Evolutionary conservation across 2,329 filamentous ascomycete species (phyloP).

Genomic region (Aspergillus vadensis): DNA sequence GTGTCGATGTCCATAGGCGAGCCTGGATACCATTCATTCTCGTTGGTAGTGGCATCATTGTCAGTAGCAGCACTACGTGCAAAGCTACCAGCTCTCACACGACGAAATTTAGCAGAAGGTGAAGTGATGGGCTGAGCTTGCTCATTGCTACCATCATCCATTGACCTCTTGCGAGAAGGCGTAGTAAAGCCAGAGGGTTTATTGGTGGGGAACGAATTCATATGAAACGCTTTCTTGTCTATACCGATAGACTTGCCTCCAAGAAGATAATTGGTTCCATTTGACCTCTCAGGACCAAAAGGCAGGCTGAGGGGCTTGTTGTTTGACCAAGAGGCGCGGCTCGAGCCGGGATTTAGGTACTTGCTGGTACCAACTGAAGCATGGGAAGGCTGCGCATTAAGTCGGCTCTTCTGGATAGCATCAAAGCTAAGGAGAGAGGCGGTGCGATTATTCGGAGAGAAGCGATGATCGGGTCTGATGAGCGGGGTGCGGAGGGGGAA

Average conservation of each 20-base stretch:
- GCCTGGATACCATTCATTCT: too few relatives aligned
- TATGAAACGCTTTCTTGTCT: neutral
- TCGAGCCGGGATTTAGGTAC: neutral
- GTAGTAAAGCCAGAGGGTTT: neutral
- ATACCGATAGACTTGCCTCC: neutral
- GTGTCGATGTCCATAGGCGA: neutral
- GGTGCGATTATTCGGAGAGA: constrained; percentile 14
- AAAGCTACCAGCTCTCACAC: constrained; percentile 8
- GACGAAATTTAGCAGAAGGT: constrained; percentile 18
- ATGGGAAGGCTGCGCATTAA: neutral
- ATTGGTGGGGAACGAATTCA: neutral
- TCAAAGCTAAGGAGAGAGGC: neutral
- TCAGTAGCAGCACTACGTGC: constrained; percentile 1
- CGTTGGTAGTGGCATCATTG: neutral
- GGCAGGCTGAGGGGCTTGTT: neutral
- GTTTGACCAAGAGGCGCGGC: neutral
- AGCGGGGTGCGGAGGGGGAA: constrained; percentile 6
- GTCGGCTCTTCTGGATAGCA: too few relatives aligned
- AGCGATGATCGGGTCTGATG: constrained; percentile 10
- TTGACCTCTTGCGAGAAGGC: constrained; percentile 18
- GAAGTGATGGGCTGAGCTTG: neutral
- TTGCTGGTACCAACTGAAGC: neutral
- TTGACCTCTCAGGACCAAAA: neutral
- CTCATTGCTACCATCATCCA: constrained; percentile 9
- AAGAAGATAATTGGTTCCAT: neutral